phyloP scores from a whole-genome alignment of 2,329 filamentous ascomycete species.

The Furcasterigmium furcatum region DNA sequence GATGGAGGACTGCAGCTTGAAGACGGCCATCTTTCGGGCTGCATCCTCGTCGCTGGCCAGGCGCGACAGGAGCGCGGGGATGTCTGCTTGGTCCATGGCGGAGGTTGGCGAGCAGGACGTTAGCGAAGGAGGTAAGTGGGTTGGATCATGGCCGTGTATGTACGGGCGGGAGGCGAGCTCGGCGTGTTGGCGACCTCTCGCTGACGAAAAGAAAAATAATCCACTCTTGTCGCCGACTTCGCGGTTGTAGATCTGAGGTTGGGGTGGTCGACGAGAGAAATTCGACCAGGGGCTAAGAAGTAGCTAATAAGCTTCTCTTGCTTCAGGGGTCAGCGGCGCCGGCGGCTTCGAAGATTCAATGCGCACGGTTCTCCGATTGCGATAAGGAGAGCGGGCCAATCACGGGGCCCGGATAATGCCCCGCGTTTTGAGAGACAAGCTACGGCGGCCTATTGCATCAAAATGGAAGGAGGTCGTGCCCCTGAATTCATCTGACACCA shows the following conservation, averaged over 20 bases:
- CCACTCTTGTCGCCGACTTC: too few relatives aligned
- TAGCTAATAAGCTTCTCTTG: constrained; percentile 6
- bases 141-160: constrained; percentile 1
- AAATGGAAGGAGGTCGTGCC: too few relatives aligned
- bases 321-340: neutral
- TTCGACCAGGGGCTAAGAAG: constrained; percentile 7
- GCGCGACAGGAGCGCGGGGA: constrained; percentile 61
- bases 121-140: neutral
- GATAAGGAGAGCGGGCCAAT: neutral
- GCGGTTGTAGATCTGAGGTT: too few relatives aligned
- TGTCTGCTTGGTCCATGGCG: constrained; percentile 63
- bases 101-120: neutral
- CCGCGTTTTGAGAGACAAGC: neutral
- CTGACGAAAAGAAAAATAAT: too few relatives aligned
- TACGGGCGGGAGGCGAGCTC: too few relatives aligned
- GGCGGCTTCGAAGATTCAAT: neutral
- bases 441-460: too few relatives aligned
- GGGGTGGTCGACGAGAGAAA: constrained; percentile 2
- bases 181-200: too few relatives aligned
- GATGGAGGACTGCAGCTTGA: constrained; percentile 94
- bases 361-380: neutral
- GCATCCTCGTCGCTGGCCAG: constrained; percentile 77
- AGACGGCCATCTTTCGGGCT: constrained; percentile 96
- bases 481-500: too few relatives aligned
- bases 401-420: neutral